phyloP scores from a whole-genome alignment of 1,139 yeast genomes.

The Zygoascus hellenicus region DNA sequence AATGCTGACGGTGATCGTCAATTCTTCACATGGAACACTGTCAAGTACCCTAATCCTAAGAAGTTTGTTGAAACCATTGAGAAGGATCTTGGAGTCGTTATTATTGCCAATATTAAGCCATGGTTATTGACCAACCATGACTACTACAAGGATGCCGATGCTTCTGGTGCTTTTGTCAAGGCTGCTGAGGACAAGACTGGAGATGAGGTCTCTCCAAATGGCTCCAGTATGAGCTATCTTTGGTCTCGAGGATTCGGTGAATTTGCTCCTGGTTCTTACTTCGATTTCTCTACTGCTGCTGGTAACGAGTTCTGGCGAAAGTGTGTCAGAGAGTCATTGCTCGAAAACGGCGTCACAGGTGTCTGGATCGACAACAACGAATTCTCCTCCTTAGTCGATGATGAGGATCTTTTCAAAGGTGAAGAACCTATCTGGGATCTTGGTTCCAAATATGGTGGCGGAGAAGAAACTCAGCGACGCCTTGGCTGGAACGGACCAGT shows the following conservation, averaged over 20 bases:
- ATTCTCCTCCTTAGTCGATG: slow-evolving; percentile 33
- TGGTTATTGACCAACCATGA: slow-evolving; percentile 12
- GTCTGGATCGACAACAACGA: slow-evolving; percentile 40
- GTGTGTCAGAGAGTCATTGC: slow-evolving; percentile 7
- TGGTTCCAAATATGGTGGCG: slow-evolving; percentile 27
- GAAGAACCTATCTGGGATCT: slow-evolving; percentile 25
- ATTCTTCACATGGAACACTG: slow-evolving; percentile 11
- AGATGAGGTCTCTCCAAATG: slow-evolving; percentile 7
- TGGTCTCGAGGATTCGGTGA: slow-evolving; percentile 13
- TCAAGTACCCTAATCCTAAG: slow-evolving; percentile 11
- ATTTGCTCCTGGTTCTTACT: slow-evolving; percentile 11
- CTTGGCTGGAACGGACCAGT: slow-evolving; percentile 7
- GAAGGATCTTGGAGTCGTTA: slow-evolving; percentile 11
- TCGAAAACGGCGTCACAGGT: slow-evolving; percentile 25
- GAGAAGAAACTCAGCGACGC: slow-evolving; percentile 27
- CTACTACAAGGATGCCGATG: slow-evolving; percentile 11
- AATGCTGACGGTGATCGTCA: slow-evolving; percentile 10
- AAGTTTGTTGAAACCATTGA: slow-evolving; percentile 11
- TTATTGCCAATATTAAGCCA: slow-evolving; percentile 13
- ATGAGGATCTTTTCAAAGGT: slow-evolving; percentile 20
- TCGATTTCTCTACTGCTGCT: slow-evolving; percentile 11
- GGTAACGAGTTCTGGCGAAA: slow-evolving; percentile 11
- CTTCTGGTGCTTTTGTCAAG: slow-evolving; percentile 11
- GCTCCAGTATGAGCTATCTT: slow-evolving; percentile 10
- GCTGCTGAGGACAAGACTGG: slow-evolving; percentile 7